A percentile compares a stretch with the other conserved stretches of the same genome.
Evolutionary conservation across 1,284 basidiomycete genomes (phyloP).

Genomic region (Sporisorium reilianum): DNA sequence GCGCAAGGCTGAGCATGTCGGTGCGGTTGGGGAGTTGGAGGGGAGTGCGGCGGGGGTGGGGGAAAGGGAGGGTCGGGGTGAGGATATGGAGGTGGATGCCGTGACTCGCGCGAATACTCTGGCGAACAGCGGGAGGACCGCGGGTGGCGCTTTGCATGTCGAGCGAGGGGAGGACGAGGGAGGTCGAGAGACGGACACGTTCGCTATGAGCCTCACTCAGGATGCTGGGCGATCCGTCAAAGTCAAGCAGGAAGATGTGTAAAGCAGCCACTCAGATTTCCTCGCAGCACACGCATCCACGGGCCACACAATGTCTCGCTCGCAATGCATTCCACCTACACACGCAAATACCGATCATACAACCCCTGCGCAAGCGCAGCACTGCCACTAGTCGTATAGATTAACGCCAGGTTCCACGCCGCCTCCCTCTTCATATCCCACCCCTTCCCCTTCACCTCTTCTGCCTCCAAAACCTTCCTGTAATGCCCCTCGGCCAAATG

Average conservation of each 20-base stretch:
- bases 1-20: background rate
- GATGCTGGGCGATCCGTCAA: no score
- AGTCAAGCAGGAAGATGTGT: background rate
- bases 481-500: conserved; percentile 63
- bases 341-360: conserved; percentile 44
- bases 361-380: conserved; percentile 28
- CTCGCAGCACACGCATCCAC: background rate
- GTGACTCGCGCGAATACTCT: background rate
- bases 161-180: conserved; percentile 2
- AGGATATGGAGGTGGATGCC: background rate
- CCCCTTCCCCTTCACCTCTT: background rate
- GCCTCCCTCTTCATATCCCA: conserved; percentile 55
- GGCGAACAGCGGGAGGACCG: background rate
- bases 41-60: background rate
- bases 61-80: background rate
- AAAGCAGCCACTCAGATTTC: background rate
- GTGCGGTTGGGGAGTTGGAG: background rate
- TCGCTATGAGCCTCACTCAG: background rate
- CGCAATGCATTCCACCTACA: conserved; percentile 13
- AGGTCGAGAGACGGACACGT: background rate
- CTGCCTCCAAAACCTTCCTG: conserved; percentile 35
- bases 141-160: background rate
- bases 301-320: no score
- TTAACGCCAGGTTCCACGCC: conserved; percentile 61
- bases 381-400: conserved; percentile 55